Evolutionary conservation across 148 eudicot species (phyloP), one percentile per base, ranked within the genome.

Genomic region (Hydrangea macrophylla): DNA sequence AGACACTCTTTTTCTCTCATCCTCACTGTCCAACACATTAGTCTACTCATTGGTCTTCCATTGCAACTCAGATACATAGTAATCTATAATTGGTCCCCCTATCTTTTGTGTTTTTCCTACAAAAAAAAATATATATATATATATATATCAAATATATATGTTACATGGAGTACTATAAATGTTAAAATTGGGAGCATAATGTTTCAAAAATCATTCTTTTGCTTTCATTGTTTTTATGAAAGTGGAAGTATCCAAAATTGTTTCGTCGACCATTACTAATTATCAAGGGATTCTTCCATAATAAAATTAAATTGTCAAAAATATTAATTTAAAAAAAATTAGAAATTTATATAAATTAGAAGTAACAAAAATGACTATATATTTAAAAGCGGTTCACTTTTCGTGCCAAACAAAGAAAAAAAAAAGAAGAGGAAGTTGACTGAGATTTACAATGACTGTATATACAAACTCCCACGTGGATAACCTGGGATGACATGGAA

Each of bases 391-490:
- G 15, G 10, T 7, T 0, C 40, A 7, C 51, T n/a, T 61, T 62
- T 36, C 15, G 53, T 17, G 26, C 31, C 26, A 55, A 45, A 31
- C 0, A 18, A 24, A 25, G 1, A 1, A 48, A 32, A 58, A 48
- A 35, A 54, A 3, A 28, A 7, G 2, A 28, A 12, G 28, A 33
- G 22, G n/a, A 50, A 48, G 61, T 65, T 45, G 70, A 58, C 76
- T 33, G 53, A 13, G 76, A 73, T 73, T 33, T 50, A 5, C 6
- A n/a, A 55, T 72, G 69, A 72, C 63, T 45, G n/a, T n/a, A 40
- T 1, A 18, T 6, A 57, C 30, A 57, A n/a, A 5, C 53, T 0
- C 70, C 75, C 75, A 30, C 75, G 74, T 61, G 75, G 62, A 10
- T 54, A 27, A 26, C 33, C 56, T 28, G 61, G 13, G 12, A 10